These are phyloP conservation scores for Saccharomyces hybrid DNA, from an alignment of 1,139 yeast species.

Conservation along the genomic window DNA sequence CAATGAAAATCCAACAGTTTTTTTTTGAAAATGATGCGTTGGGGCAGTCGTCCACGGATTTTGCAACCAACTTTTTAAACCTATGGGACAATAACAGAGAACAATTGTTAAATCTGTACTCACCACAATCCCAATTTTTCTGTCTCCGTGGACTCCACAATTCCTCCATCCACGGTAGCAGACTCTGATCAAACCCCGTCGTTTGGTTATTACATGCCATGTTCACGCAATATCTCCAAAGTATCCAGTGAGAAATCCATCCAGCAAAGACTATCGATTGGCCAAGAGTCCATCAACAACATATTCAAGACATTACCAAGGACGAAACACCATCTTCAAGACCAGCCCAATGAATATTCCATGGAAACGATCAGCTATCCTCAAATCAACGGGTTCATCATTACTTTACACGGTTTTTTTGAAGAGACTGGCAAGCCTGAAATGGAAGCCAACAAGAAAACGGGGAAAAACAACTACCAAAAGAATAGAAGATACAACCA, in stretches of 20 bases:
- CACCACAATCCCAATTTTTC: slow-evolving; percentile 84
- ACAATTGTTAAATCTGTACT: slow-evolving; percentile 65
- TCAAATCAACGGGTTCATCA: slow-evolving; percentile 65
- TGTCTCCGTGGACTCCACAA: slow-evolving; percentile 45
- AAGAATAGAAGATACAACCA: slow-evolving; percentile 34
- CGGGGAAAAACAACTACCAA: slow-evolving; percentile 24
- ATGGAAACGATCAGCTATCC: slow-evolving; percentile 73
- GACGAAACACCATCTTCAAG: slow-evolving; percentile 61
- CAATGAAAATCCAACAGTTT: slow-evolving; percentile 42
- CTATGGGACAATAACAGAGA: slow-evolving; percentile 76
- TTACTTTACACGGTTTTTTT: slow-evolving; percentile 77
- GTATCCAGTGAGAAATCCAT: slow-evolving; percentile 55
- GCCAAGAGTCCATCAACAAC: slow-evolving; percentile 58
- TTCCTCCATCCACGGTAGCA: slow-evolving; percentile 40
- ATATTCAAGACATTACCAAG: slow-evolving; percentile 63
- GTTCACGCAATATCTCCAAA: slow-evolving; percentile 69
- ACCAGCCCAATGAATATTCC: slow-evolving; percentile 58
- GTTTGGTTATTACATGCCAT: slow-evolving; percentile 58
- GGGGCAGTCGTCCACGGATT: slow-evolving; percentile 62
- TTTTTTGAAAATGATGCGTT: slow-evolving; percentile 79
- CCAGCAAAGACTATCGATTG: slow-evolving; percentile 54
- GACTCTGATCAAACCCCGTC: slow-evolving; percentile 38
- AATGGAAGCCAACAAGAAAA: slow-evolving; percentile 23
- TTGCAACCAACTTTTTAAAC: slow-evolving; percentile 64
- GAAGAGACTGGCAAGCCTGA: slow-evolving; percentile 57